Evolutionary conservation across 441 rosid genomes (phyloP), one percentile per base, ranked within the genome.

Genomic region (Arabidopsis hybrid): DNA sequence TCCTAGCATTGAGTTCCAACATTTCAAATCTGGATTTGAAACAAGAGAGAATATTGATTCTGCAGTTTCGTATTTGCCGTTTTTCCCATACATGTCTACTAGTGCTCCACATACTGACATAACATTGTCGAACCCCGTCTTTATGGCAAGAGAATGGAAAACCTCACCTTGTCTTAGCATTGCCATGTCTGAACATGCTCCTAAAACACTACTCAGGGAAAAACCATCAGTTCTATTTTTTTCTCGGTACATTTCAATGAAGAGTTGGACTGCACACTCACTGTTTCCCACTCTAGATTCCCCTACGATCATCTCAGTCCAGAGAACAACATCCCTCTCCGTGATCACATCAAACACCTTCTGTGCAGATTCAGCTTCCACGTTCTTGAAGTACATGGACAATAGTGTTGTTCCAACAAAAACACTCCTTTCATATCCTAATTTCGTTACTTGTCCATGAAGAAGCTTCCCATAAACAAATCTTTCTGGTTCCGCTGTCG

Each of bases 261-360:
- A 91, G 73, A 76, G 78, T 59, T 78, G 83, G 57, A 91, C 69
- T 2, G 95, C 91, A 31, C 53, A 55, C 73, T 81, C 89, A 4
- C 85, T 84, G 73, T 88, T 89, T 40, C 87, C 97, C 67, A 87
- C 38, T 83, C 89, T 87, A 11, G 93, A 84, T 64, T 89, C 84
- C 31, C 93, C 93, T 67, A 87, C 81, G 35, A 95, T 85, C 91
- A 95, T 92, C 85, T 91, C 96, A 51, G 98, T 95, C 98, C 98
- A 92, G 13, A 92, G 84, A 81, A 92, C 88, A 50, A 85, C 47
- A 78, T 95, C 99, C 78, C 80, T 95, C 57, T 84, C 84, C 3
- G 66, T 52, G 34, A 85, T 80, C 69, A 59, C 77, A 75, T 51
- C 52, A 72, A 89, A 92, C 77, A 87, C 80, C 43, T 65, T 65